Evolutionary conservation across 805 yeast species (phyloP).

Genomic region (Lipomyces mesembrius): DNA sequence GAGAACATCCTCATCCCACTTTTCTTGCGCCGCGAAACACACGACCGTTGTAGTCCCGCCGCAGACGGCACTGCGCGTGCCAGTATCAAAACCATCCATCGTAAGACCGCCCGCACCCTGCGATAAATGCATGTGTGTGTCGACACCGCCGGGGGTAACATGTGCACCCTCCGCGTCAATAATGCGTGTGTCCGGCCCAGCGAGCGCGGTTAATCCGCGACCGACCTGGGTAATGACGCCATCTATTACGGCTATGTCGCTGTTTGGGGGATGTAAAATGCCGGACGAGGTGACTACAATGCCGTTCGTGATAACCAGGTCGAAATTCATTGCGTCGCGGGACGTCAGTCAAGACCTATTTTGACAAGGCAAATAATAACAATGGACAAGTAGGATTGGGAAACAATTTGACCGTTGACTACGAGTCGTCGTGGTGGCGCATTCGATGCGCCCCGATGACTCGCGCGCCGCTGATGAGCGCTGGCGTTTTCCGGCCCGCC

Average conservation of each 20-base stretch:
- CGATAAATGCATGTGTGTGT: conserved; percentile 56
- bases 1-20: conserved; percentile 43
- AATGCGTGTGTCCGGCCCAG: conserved; percentile 31
- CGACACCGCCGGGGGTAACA: conserved; percentile 59
- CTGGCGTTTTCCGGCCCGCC: background rate
- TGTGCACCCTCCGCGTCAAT: conserved; percentile 56
- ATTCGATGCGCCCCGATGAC: background rate
- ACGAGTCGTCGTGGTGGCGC: background rate
- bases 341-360: background rate
- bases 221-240: conserved; percentile 51
- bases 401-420: too few species aligned
- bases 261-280: conserved; percentile 40
- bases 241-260: conserved; percentile 50
- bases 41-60: conserved; percentile 59
- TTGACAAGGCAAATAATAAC: too few species aligned
- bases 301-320: conserved; percentile 40
- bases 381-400: background rate
- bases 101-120: conserved; percentile 50
- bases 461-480: background rate
- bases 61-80: conserved; percentile 53
- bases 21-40: conserved; percentile 54
- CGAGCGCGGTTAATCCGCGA: conserved; percentile 41
- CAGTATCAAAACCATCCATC: conserved; percentile 52
- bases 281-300: conserved; percentile 33
- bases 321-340: conserved; percentile 31